These are phyloP conservation scores for Echinosophora koreensis DNA, from an alignment of 306 rosid genomes.

Conservation along the genomic window DNA sequence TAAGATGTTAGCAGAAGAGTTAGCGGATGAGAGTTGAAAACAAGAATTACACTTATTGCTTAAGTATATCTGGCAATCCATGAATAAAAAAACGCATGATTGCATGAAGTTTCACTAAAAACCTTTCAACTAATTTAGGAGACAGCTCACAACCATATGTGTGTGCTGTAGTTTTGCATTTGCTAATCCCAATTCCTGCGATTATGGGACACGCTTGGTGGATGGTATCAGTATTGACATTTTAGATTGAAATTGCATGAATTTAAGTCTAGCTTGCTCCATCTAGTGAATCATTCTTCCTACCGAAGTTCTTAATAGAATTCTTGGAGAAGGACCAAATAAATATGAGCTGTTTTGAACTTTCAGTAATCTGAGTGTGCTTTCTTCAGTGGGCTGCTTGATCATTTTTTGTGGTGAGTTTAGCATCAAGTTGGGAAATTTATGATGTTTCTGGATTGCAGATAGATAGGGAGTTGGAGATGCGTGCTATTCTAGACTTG, in stretches of 20 bases:
- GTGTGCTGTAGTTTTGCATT: slow-evolving; percentile 8
- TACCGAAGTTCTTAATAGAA: not conserved
- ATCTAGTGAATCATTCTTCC: slow-evolving; percentile 3
- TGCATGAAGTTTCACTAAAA: not conserved
- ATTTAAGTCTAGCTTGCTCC: not conserved
- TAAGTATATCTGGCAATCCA: slow-evolving; percentile 1
- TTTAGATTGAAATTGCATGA: not conserved
- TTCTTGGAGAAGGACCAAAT: not conserved
- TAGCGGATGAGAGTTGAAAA: not conserved
- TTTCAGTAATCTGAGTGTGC: not conserved
- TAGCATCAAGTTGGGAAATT: slow-evolving; percentile 19
- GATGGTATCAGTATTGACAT: slow-evolving; percentile 3
- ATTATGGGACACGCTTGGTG: not conserved
- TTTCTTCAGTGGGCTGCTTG: slow-evolving; percentile 14
- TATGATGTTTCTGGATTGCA: slow-evolving; percentile 2
- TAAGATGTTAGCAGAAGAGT: slow-evolving; percentile 20
- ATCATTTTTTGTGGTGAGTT: slow-evolving; percentile 14
- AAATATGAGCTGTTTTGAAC: not conserved
- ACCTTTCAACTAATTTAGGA: slow-evolving; percentile 19
- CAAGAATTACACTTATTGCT: slow-evolving; percentile 4
- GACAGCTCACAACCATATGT: not conserved
- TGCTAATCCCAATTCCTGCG: slow-evolving; percentile 19
- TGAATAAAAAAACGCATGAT: not conserved
- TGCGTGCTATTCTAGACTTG: slow-evolving; percentile 5
- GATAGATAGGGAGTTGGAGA: not conserved